Percentiles rank a stretch among this genome's conserved stretches.
Evolutionary conservation across 148 eudicot genomes (phyloP).

Genomic region (Cornus kousa): DNA sequence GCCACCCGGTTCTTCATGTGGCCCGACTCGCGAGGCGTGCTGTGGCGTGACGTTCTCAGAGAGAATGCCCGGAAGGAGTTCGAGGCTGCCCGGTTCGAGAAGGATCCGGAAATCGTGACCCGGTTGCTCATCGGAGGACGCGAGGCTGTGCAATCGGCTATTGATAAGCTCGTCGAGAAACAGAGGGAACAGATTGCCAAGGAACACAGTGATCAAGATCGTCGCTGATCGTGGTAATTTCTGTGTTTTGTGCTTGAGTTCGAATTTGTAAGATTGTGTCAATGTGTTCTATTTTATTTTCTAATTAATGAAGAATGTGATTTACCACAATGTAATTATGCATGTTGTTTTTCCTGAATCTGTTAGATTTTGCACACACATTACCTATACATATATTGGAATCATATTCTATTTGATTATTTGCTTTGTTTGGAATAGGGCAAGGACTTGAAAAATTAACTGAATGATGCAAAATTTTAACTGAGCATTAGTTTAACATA

Average conservation of each 20-base stretch:
- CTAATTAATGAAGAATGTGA: neutral
- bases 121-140: slow-evolving; percentile 67
- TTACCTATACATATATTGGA: too few species aligned
- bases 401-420: too few species aligned
- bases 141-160: slow-evolving; percentile 67
- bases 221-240: slow-evolving; percentile 30
- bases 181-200: slow-evolving; percentile 63
- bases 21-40: slow-evolving; percentile 58
- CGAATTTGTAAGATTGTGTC: neutral
- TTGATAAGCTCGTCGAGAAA: slow-evolving; percentile 74
- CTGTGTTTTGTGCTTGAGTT: neutral
- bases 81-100: slow-evolving; percentile 75
- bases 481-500: too few species aligned
- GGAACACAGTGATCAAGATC: slow-evolving; percentile 33
- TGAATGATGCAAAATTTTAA: too few species aligned
- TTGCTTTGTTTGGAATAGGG: too few species aligned
- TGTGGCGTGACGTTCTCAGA: slow-evolving; percentile 80
- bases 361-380: too few species aligned
- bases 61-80: slow-evolving; percentile 79
- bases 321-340: too few species aligned
- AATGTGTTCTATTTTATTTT: neutral
- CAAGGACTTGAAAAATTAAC: too few species aligned
- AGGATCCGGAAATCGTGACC: slow-evolving; percentile 75
- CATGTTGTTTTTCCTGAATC: too few species aligned
- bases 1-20: slow-evolving; percentile 84